Conservation (phyloP, 1,139 yeast genomes). For the Suhomyces yuchorum region DNA sequence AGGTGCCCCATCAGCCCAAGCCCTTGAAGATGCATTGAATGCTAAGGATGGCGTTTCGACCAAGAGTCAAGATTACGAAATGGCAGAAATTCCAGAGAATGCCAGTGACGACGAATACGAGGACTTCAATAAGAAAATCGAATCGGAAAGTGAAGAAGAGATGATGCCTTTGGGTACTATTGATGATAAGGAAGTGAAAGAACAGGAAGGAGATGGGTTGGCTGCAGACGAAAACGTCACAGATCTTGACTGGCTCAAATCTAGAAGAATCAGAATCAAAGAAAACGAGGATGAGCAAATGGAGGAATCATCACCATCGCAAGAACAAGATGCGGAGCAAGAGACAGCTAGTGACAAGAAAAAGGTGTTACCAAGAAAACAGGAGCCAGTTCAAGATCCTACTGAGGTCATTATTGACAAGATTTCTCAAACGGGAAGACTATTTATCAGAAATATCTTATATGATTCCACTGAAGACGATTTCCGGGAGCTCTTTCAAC, state of each 20-base stretch:
- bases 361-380: neutral
- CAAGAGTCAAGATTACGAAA: conserved; percentile 20
- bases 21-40: conserved; percentile 43
- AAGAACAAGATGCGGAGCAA: conserved; percentile 11
- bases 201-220: conserved; percentile 21
- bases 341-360: conserved; percentile 13
- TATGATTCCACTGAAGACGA: conserved; percentile 84
- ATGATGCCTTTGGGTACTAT: conserved; percentile 23
- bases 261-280: conserved; percentile 70
- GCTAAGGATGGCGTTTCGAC: conserved; percentile 22
- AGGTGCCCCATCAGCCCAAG: conserved; percentile 52
- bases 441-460: conserved; percentile 83
- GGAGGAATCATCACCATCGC: conserved; percentile 16
- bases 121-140: conserved; percentile 40
- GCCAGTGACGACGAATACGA: conserved; percentile 72
- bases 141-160: conserved; percentile 25
- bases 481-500: conserved; percentile 57
- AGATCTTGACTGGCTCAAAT: conserved; percentile 88
- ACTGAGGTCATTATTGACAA: conserved; percentile 32
- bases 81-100: conserved; percentile 39
- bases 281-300: conserved; percentile 23
- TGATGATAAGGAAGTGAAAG: conserved; percentile 13
- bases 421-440: conserved; percentile 72
- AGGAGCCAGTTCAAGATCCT: conserved; percentile 10
- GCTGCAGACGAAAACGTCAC: conserved; percentile 61